Evolutionary conservation across 129 eudicot genomes (phyloP), one percentile per base, ranked within the genome.

Genomic region (Gnaphalium uliginosum): DNA sequence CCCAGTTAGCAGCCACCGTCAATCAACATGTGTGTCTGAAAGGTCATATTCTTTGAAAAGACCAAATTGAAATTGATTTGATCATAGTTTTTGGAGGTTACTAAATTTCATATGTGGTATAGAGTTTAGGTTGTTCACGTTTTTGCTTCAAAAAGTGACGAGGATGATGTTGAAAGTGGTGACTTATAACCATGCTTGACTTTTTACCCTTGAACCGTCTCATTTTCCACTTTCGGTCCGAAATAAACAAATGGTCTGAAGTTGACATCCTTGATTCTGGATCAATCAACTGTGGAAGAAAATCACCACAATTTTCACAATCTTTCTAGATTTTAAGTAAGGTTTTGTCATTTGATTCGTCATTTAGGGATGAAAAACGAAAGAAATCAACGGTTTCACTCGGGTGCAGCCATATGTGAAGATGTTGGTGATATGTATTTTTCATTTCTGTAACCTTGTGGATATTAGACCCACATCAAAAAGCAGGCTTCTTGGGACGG

Each of bases 101-200:
- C 74, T 32, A 19, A 48, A 13, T 75, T 64, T n/a, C 26, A 10
- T 59, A 62, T 4, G 24, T 32, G 19, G 30, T 57, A 11, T 22
- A 37, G 69, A 76, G 75, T 66, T 72, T 24, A 59, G 82, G 25
- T 67, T 2, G 71, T 76, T 61, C 68, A 73, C 85, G 86, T 73
- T 68, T 72, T 69, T 26, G 60, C 76, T 41, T 33, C 27, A 10
- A 18, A 27, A 14, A 72, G 32, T 43, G 59, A 51, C 25, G 14
- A 2, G 37, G 37, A 32, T 78, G 85, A 81, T 8, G 51, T 8
- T 37, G 65, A 76, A 25, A 21, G 22, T 8, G 33, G 13, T 33
- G 56, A 50, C 4, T 26, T 35, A 53, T 39, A 29, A 4, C 8
- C 25, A 58, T 64, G 3, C 33, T 65, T 76, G 73, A 43, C 69